Evolutionary conservation across 2,329 filamentous ascomycete species (phyloP).

Genomic region (Hortaea sp.): DNA sequence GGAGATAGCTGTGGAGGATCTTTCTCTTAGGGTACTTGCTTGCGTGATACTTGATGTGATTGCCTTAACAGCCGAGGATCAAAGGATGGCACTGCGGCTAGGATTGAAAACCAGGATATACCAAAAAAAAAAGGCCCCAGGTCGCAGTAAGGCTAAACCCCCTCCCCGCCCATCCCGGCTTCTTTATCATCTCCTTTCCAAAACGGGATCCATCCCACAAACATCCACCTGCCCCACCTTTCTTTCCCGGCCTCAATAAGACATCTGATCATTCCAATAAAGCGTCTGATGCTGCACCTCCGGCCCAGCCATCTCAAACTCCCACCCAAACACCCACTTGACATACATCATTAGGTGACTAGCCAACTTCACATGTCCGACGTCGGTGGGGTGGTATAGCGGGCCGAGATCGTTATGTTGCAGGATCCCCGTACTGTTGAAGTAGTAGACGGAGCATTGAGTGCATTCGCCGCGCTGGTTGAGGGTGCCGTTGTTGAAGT

Average conservation of each 20-base stretch:
- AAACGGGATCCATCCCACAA: no score
- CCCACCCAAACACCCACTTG: conserved; percentile 46
- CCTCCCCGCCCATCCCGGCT: no score
- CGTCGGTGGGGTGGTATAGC: conserved; percentile 50
- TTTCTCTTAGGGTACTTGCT: no score
- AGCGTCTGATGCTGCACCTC: conserved; percentile 35
- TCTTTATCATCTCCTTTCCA: no score
- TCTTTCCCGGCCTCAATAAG: not conserved
- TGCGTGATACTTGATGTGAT: no score
- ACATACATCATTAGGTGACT: conserved; percentile 38
- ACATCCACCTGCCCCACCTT: no score
- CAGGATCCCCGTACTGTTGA: conserved; percentile 51
- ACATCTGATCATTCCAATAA: conserved; percentile 4
- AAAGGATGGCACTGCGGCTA: no score
- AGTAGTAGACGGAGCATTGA: conserved; percentile 46
- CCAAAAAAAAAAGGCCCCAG: no score
- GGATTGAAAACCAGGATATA: no score
- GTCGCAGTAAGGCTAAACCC: no score
- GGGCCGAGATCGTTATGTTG: conserved; percentile 53
- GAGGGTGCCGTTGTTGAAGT: conserved; percentile 17
- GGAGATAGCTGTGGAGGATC: no score
- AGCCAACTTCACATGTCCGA: conserved; percentile 51
- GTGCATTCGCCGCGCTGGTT: conserved; percentile 34
- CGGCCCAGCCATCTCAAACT: conserved; percentile 43
- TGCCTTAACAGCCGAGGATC: no score